phyloP scores from a whole-genome alignment of 139 green algal genomes.

The Trebouxia sp. region DNA sequence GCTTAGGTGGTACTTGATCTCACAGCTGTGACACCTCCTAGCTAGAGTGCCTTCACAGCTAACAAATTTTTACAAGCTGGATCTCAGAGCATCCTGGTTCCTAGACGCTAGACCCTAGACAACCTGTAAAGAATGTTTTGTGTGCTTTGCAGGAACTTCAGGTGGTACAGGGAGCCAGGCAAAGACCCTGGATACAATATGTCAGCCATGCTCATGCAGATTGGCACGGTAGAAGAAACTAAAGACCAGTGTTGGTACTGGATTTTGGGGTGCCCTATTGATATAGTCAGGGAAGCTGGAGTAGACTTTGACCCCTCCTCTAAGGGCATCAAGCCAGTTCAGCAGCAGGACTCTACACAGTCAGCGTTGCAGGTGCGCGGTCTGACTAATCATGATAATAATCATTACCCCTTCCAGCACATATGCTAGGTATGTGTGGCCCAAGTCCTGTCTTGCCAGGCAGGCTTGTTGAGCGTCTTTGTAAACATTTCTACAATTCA shows the following conservation, averaged over 20 bases:
- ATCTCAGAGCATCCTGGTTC: too few species aligned
- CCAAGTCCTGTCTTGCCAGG: too few species aligned
- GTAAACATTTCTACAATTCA: too few species aligned
- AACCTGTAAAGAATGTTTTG: too few species aligned
- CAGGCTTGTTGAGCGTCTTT: not conserved
- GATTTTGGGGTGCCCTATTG: not conserved
- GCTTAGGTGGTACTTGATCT: too few species aligned
- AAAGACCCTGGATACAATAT: not conserved
- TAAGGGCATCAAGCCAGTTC: not conserved
- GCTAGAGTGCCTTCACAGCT: too few species aligned
- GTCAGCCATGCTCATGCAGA: not conserved
- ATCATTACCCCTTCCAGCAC: not conserved
- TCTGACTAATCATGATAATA: not conserved
- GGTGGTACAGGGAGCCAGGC: not conserved
- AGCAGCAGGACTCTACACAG: not conserved
- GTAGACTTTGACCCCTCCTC: not conserved
- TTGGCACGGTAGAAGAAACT: not conserved
- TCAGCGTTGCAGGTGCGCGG: not conserved
- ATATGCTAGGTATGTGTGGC: too few species aligned
- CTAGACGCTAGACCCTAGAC: too few species aligned
- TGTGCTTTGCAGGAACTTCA: too few species aligned
- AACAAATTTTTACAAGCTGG: too few species aligned
- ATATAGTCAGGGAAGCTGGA: slow-evolving; percentile 19
- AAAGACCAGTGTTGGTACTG: slow-evolving; percentile 32
- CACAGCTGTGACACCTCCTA: too few species aligned